Percentiles rank a stretch among this genome's conserved stretches.
These are phyloP conservation scores for Acephala macrosclerotiorum DNA, from an alignment of 2,329 filamentous ascomycete genomes.

Conservation along the genomic window DNA sequence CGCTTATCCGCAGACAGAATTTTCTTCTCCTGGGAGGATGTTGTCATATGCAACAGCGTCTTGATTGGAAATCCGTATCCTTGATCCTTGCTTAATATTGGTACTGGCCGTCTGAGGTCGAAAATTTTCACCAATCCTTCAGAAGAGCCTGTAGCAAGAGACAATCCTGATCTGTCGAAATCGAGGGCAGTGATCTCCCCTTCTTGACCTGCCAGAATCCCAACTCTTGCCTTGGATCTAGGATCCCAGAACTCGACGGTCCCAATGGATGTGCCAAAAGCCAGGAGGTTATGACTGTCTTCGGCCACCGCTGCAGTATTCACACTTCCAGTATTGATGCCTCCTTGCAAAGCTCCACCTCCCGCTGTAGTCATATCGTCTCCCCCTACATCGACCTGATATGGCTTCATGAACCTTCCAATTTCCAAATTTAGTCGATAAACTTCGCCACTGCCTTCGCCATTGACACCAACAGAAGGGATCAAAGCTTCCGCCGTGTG, in stretches of 20 bases:
- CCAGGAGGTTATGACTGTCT: constrained; percentile 85
- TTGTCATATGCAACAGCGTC: constrained; percentile 77
- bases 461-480: constrained; percentile 86
- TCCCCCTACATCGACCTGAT: constrained; percentile 87
- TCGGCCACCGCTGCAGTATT: constrained; percentile 90
- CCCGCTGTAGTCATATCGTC: constrained; percentile 74
- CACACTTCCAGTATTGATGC: constrained; percentile 84
- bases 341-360: constrained; percentile 82
- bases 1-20: constrained; percentile 92
- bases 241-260: constrained; percentile 98
- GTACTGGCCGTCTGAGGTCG: constrained; percentile 86
- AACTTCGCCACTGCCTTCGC: constrained; percentile 87
- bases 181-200: constrained; percentile 86
- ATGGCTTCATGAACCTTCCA: constrained; percentile 93
- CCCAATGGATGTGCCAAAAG: constrained; percentile 94
- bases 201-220: constrained; percentile 73
- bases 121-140: constrained; percentile 89
- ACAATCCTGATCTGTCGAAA: constrained; percentile 84
- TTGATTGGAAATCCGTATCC: constrained; percentile 94
- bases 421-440: constrained; percentile 91
- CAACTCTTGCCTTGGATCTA: constrained; percentile 81
- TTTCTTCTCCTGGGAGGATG: constrained; percentile 80
- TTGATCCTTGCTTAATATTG: constrained; percentile 90
- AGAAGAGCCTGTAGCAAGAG: constrained; percentile 86
- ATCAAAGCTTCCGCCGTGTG: constrained; percentile 85